Evolutionary conservation across 1,139 yeast species (phyloP).

Genomic region (Zygosaccharomyces sapae): DNA sequence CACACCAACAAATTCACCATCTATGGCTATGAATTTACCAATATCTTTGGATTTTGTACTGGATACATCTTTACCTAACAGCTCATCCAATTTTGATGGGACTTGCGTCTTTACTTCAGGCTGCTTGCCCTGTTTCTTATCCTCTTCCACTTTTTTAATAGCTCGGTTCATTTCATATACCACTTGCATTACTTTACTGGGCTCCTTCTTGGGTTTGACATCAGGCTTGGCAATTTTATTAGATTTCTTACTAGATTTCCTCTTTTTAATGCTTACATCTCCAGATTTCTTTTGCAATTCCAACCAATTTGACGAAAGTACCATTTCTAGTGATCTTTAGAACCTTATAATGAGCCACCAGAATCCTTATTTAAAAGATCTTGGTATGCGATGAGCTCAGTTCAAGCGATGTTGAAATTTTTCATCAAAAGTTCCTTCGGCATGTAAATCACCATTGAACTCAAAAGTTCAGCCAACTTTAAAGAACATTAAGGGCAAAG

Average conservation of each 20-base stretch:
- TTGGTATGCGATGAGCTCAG: constrained; percentile 5
- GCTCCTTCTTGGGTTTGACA: constrained; percentile 9
- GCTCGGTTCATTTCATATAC: constrained; percentile 33
- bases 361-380: neutral
- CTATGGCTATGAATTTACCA: constrained; percentile 78
- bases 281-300: constrained; percentile 19
- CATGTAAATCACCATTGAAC: neutral
- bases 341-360: neutral
- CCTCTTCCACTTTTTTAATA: constrained; percentile 23
- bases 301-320: constrained; percentile 35
- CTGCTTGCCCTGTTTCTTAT: constrained; percentile 25
- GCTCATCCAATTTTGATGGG: constrained; percentile 1
- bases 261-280: neutral
- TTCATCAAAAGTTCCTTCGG: neutral
- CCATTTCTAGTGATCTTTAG: constrained; percentile 23
- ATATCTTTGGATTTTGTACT: constrained; percentile 37
- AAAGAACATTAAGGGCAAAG: neutral
- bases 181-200: constrained; percentile 32
- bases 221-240: constrained; percentile 8
- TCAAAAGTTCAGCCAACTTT: neutral
- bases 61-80: constrained; percentile 7
- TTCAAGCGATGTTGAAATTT: neutral
- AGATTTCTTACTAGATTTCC: constrained; percentile 3
- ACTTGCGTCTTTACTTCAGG: constrained; percentile 12
- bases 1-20: constrained; percentile 92